Base-by-base conservation (phyloP, 2,329 filamentous ascomycete genomes). In the Botrytis fabae region DNA sequence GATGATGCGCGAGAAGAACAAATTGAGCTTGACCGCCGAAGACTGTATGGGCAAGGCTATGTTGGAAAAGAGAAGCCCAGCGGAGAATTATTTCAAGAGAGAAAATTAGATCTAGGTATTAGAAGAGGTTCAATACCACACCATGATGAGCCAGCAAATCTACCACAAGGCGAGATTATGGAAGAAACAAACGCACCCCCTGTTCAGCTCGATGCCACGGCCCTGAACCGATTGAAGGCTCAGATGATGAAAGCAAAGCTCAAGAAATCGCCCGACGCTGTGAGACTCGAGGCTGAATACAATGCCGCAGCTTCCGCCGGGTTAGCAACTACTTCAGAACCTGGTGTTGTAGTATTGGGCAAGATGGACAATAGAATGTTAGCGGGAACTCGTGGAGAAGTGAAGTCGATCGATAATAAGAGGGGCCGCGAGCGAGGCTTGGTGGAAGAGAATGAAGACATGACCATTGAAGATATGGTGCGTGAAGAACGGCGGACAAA, bases 381-480 rank as follows among this genome's bases (percentile, higher is more conserved):
- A 4, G 93, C 94, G 28, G 94, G 93, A 12, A 83, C 84, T 0
- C 85, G 90, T 8, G 86, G 83, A 32, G 96, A 98, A 82, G 92
- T 95, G 72, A 95, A 91, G 77, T 84, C 89, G 0, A 85, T 98
- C 12, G 89, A 91, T 40, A 97, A 90, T 73, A 96, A 92, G 80
- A 90, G 95, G 65, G 95, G 95, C 4, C 88, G 89, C 9, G 95
- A 97, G 82, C 90, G 95, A 71, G 96, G 95, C 1, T 87, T 90
- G 12, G 92, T 99, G 9, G 90, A 93, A 77, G 94, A 96, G 76
- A 98, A 98, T 80, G 93, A 97, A 70, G 94, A 98, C 78, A 98
- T 99, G 94, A 91, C 86, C 44, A 92, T 99, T 74, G 94, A 97
- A 71, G 96, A 99, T 82, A 99, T 99, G 96, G 90, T 99, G 28